Evolutionary conservation across 176 grass and related monocot species (phyloP), one percentile per base, ranked within the genome.

Genomic region (Dendrocalamus sinicus): DNA sequence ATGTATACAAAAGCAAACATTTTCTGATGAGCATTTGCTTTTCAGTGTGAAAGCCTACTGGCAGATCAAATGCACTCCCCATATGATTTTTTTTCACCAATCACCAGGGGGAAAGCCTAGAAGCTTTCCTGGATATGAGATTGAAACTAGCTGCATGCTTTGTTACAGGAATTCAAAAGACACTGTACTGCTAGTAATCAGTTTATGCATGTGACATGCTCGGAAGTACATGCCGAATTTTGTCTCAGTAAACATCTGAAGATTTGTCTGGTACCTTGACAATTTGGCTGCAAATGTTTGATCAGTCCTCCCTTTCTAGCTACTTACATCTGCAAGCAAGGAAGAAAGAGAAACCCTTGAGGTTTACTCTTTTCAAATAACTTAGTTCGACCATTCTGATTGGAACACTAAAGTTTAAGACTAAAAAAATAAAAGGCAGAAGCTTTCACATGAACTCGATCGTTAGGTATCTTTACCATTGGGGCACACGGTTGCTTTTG

Each of bases 401-500:
- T 17, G 28, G 28, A 37, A 8, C 63, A 66, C 14, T 66, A 3
- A 17, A 66, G 28, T 16, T 9, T 16, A 37, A 37, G 14, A 28
- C 28, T 15, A 16, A 35, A 35, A 30, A 30, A 64, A 7, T 0
- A 14, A 64, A 64, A 44, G 5, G 9, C 67, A 44, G 39, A 70
- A 44, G 67, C 39, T 70, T 8, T 66, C 14, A 37, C 63, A 17
- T 17, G 28, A 35, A 16, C 61, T 64, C 61, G 26, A 64, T 64
- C 61, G 61, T 64, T 64, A 64, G 26, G 61, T 64, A 64, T 12
- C 61, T 64, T 64, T 8, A 64, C 12, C 26, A 28, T 15, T 28
- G 5, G 24, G 61, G 61, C 61, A 64, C 61, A 14, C 57, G 40
- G 76, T 22, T 58, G 64, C 47, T 72, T 82, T 71, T 52, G 72